Evolutionary conservation across 352 stramenopile genomes (phyloP), one percentile per base, ranked within the genome.

Genomic region (Phytopythium aichiense): DNA sequence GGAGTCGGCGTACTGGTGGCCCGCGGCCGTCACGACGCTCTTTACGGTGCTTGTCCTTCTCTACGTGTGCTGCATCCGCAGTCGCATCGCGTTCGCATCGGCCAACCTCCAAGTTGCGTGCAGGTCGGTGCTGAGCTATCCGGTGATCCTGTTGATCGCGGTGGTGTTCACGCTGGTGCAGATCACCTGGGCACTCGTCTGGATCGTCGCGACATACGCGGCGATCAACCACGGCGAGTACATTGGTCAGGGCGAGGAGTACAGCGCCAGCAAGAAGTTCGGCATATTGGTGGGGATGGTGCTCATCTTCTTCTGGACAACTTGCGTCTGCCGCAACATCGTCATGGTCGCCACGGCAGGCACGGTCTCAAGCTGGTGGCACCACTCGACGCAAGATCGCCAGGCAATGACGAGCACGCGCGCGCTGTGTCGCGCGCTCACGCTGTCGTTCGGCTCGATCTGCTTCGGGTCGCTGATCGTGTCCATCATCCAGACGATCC

Each of bases 381-480:
- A 88, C 60, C 69, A 94, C 51, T 77, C 87, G 33, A 71, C 76
- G 7, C 70, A 67, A 15, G 73, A 84, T 18, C 70, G 72, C 40
- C 68, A 69, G 38, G 58, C 69, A 31, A 57, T 76, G 31, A 81
- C 71, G 38, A 82, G 71, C 11, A 65, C 67, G 12, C 67, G 76
- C 8, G 78, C 95, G 7, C 68, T 77, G 3, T 53, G 55, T 22
- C 79, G 88, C 33, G 77, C 84, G 22, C 74, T 83, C 13, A 97
- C 89, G 35, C 78, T 83, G 18, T 87, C 76, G 33, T 90, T 92
- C 53, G 84, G 84, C 12, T 90, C 79, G 22, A 92, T 92, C 66
- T 91, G 81, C 71, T 90, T 92, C 60, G 88, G 88, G 0, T 96
- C 87, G 22, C 67, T 96, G 22, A 87, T 96, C 61, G 89, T 96